Percentiles rank a stretch among this genome's conserved stretches.
phyloP scores from a whole-genome alignment of 1,284 basidiomycete species.

The Pseudozyma thailandica region DNA sequence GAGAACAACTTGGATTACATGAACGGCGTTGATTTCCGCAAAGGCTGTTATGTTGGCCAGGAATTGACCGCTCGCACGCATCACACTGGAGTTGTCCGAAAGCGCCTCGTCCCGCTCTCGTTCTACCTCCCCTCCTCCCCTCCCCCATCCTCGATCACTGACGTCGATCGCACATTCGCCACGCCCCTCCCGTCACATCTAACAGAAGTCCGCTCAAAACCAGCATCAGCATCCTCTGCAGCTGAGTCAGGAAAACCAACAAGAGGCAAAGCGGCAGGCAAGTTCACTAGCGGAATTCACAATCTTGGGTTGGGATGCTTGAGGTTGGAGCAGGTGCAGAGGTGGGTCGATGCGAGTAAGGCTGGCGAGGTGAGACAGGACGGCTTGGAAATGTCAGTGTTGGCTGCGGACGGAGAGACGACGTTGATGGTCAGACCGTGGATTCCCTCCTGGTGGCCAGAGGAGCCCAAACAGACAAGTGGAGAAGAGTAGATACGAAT shows the following conservation, averaged over 20 bases:
- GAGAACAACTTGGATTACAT: conserved; percentile 93
- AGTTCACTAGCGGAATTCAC: conserved; percentile 53
- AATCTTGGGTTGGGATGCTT: conserved; percentile 60
- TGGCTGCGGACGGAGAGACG: conserved; percentile 25
- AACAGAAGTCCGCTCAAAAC: conserved; percentile 45
- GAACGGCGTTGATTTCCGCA: conserved; percentile 94
- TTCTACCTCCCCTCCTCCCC: conserved; percentile 31
- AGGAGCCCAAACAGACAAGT: conserved; percentile 9
- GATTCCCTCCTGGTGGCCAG: conserved; percentile 57
- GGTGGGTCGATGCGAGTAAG: conserved; percentile 24
- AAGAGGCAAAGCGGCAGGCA: conserved; percentile 58
- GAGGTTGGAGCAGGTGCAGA: conserved; percentile 57
- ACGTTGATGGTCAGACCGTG: conserved; percentile 45
- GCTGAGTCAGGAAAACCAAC: conserved; percentile 12
- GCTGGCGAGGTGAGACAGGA: conserved; percentile 1
- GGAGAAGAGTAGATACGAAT: neutral
- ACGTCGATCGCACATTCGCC: conserved; percentile 4
- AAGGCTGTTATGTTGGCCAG: conserved; percentile 98
- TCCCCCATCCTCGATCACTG: conserved; percentile 7
- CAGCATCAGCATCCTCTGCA: neutral
- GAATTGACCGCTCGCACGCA: conserved; percentile 96
- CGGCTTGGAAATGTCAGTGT: conserved; percentile 31
- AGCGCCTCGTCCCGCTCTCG: conserved; percentile 83
- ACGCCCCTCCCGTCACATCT: conserved; percentile 16
- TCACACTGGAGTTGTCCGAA: conserved; percentile 90